Conservation (phyloP, 176 grass and related monocot genomes). For the bread wheat (Triticum aestivum) region DNA sequence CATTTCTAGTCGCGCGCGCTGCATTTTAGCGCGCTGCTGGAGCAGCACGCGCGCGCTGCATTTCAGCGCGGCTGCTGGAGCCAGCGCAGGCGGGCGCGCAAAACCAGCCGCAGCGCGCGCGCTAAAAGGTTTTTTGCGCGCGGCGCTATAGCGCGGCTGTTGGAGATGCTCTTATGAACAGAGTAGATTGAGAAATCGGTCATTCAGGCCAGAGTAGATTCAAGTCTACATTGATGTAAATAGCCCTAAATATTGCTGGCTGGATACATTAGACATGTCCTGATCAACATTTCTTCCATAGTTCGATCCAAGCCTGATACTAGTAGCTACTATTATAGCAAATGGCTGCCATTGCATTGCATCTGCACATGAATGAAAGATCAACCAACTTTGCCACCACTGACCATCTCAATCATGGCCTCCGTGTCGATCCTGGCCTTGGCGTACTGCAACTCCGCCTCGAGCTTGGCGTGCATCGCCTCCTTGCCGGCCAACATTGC, state of each 20-base stretch:
- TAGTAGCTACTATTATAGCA: background rate
- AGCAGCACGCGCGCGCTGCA: too few relatives aligned
- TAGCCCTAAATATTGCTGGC: background rate
- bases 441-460: background rate
- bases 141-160: too few relatives aligned
- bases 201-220: background rate
- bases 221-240: background rate
- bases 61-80: too few relatives aligned
- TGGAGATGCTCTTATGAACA: too few relatives aligned
- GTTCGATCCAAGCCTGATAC: background rate
- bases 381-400: background rate
- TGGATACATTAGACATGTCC: background rate
- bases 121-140: too few relatives aligned
- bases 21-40: too few relatives aligned
- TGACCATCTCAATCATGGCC: background rate
- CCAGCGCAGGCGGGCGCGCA: too few relatives aligned
- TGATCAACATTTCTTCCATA: background rate
- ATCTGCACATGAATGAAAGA: too few relatives aligned
- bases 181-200: too few relatives aligned
- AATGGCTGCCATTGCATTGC: too few relatives aligned
- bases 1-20: too few relatives aligned
- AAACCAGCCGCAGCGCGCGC: too few relatives aligned
- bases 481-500: background rate
- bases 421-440: background rate
- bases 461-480: background rate